These are phyloP conservation scores for Picochlorum sp. DNA, from an alignment of 139 green algal genomes.

Conservation along the genomic window DNA sequence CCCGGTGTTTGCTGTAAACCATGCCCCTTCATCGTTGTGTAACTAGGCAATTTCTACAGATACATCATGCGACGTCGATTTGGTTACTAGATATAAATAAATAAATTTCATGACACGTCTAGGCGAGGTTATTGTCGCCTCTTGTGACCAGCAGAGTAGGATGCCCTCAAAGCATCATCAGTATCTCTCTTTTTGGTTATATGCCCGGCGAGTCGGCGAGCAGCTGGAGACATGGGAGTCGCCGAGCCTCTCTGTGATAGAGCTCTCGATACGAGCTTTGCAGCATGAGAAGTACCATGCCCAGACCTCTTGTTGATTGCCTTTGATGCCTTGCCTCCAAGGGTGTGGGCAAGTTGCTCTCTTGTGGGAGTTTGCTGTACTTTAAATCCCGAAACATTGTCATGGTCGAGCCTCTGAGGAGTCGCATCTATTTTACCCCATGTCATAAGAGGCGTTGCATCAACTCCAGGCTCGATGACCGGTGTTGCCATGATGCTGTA, in stretches of 20 bases:
- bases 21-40: too few relatives aligned
- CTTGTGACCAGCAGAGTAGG: background rate
- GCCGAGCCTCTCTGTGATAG: background rate
- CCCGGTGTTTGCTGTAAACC: too few relatives aligned
- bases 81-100: too few relatives aligned
- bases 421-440: slow-evolving; percentile 79
- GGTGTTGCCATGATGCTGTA: slow-evolving; percentile 44
- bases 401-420: slow-evolving; percentile 48
- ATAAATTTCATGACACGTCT: too few relatives aligned
- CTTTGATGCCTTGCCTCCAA: background rate
- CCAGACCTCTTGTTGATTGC: background rate
- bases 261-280: background rate
- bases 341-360: slow-evolving; percentile 17
- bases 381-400: slow-evolving; percentile 19
- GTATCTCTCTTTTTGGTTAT: slow-evolving; percentile 1
- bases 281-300: background rate
- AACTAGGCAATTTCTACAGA: too few relatives aligned
- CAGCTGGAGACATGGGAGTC: slow-evolving; percentile 19
- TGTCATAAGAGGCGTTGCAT: slow-evolving; percentile 69
- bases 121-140: too few relatives aligned
- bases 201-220: slow-evolving; percentile 8
- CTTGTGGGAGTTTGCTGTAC: slow-evolving; percentile 10
- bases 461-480: slow-evolving; percentile 33
- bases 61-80: too few relatives aligned
- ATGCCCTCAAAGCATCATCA: background rate